Percentiles rank a stretch among this genome's conserved stretches.
phyloP scores from a whole-genome alignment of 2,329 filamentous ascomycete species.

The Diaporthe destruens region DNA sequence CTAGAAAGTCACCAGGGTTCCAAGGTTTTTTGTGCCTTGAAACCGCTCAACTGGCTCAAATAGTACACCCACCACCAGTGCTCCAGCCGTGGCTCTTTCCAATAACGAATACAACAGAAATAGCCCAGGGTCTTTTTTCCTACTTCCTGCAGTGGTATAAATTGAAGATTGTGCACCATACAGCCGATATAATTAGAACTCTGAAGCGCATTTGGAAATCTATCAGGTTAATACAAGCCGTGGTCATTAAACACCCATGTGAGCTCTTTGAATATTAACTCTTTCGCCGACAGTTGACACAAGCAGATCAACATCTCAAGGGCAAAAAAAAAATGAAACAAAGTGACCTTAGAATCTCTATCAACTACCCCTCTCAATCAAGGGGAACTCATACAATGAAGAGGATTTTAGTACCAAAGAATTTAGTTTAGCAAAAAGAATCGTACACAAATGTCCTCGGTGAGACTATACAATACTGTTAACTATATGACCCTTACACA shows the following conservation, averaged over 20 bases:
- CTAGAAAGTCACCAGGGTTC: background rate
- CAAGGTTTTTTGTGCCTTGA: background rate
- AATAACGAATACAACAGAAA: background rate
- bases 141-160: background rate
- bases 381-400: background rate
- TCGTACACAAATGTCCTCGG: slow-evolving; percentile 50
- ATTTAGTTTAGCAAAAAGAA: background rate
- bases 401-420: background rate
- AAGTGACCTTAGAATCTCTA: background rate
- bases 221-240: background rate
- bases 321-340: no score
- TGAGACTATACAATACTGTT: slow-evolving; percentile 48
- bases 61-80: background rate
- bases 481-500: background rate
- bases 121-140: background rate
- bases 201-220: background rate
- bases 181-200: background rate
- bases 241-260: no score
- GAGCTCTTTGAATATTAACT: background rate
- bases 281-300: background rate
- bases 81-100: background rate
- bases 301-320: no score
- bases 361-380: background rate
- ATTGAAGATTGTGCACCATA: background rate
- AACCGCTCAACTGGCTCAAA: background rate